Conservation (phyloP, 768 basidiomycete genomes). For the Mycena olivaceomarginata region DNA sequence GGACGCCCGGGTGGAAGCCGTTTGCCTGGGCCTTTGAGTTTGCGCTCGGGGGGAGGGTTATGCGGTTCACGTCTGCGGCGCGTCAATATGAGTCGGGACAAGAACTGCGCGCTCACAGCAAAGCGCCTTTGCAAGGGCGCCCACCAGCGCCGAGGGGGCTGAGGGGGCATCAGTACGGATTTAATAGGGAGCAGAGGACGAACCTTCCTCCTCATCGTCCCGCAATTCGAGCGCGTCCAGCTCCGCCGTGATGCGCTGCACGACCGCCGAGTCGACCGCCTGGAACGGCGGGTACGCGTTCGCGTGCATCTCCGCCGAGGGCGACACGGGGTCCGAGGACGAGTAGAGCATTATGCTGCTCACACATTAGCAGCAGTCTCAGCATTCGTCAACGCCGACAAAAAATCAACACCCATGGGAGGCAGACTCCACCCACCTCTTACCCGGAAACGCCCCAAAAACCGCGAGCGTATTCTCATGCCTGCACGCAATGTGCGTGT, state of each 20-base stretch:
- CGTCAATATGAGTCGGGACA: neutral
- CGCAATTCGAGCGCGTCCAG: slow-evolving; percentile 66
- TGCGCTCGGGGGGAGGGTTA: slow-evolving; percentile 55
- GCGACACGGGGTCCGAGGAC: slow-evolving; percentile 66
- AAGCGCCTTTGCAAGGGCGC: slow-evolving; percentile 93
- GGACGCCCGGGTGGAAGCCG: slow-evolving; percentile 52
- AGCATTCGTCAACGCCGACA: too few relatives aligned
- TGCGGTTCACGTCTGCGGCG: slow-evolving; percentile 63
- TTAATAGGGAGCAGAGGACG: neutral
- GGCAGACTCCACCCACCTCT: slow-evolving; percentile 74
- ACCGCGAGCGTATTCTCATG: slow-evolving; percentile 96
- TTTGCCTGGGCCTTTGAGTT: slow-evolving; percentile 54
- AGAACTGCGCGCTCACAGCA: slow-evolving; percentile 78
- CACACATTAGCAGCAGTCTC: neutral
- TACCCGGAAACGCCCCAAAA: slow-evolving; percentile 90
- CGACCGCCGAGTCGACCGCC: slow-evolving; percentile 81
- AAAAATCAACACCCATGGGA: too few relatives aligned
- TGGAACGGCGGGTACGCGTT: slow-evolving; percentile 93
- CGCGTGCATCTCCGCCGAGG: slow-evolving; percentile 62
- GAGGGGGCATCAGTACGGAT: slow-evolving; percentile 24
- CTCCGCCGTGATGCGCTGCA: slow-evolving; percentile 76
- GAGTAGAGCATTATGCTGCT: slow-evolving; percentile 87
- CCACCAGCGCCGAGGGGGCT: slow-evolving; percentile 86
- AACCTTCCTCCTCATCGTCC: slow-evolving; percentile 71
- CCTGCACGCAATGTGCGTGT: slow-evolving; percentile 92